Evolutionary conservation across 169 alveolate species (phyloP), one percentile per base, ranked within the genome.

Genomic region (Cyclospora cayetanensis): DNA sequence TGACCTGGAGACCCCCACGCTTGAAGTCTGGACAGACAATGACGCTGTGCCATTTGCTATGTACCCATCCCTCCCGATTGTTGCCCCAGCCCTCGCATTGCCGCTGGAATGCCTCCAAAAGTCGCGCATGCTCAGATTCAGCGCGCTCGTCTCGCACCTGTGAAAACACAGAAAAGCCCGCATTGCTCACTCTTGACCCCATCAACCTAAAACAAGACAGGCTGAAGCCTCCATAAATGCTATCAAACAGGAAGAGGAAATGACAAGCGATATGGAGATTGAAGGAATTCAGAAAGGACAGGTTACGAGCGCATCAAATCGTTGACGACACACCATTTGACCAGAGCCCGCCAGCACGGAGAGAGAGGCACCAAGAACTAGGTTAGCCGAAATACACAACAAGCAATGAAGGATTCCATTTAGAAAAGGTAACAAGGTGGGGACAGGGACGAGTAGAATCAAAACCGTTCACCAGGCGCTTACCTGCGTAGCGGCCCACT

Each of bases 41-140:
- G 41, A 95, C 95, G 76, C 92, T 92, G 63, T 93, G 86, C 97
- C 97, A 95, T 53, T 46, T 92, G 83, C 79, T 53, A 63, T 70
- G 70, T 53, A 60, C 92, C 97, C 97, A 95, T 4, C 97, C 97
- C 55, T 95, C 97, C 22, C 86, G 68, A n/a, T 94, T 89, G 63
- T 90, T 93, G 50, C 92, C 95, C 89, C 94, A 95, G n/a, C 90
- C 92, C 68, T 87, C 93, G 91, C 95, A 95, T 76, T 95, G 97
- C 65, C 91, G 76, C 79, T 94, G 94, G 72, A 92, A 94, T 5
- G 91, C 91, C 68, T 82, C 53, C 82, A 82, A 25, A 9, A 92
- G 94, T 7, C 93, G 90, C 43, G 55, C 94, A 35, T 83, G 92
- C 42, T 91, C 95, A n/a, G 86, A 76, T 60, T 50, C 82, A 29